phyloP scores from a whole-genome alignment of 495 filamentous ascomycete species.

The Bombardia bombarda region DNA sequence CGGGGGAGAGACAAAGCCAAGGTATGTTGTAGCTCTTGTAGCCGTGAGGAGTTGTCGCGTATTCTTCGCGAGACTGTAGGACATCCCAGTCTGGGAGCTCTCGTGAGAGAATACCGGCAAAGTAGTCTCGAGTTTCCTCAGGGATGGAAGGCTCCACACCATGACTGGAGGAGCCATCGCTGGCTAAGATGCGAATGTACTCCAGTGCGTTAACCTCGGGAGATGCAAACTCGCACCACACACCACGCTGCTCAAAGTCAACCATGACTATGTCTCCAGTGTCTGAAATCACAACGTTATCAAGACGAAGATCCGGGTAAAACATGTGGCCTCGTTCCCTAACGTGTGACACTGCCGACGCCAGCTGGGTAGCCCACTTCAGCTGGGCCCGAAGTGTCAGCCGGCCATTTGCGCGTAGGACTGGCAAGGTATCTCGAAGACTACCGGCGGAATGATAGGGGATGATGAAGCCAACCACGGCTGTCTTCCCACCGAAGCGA shows the following conservation, averaged over 20 bases:
- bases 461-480: conserved; percentile 38
- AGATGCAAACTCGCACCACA: conserved; percentile 42
- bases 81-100: conserved; percentile 32
- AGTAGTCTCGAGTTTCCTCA: conserved; percentile 21
- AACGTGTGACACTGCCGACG: conserved; percentile 32
- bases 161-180: conserved; percentile 12
- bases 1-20: conserved; percentile 33
- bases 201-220: conserved; percentile 44
- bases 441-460: conserved; percentile 33
- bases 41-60: conserved; percentile 20
- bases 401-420: conserved; percentile 29
- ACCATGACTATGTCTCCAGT: conserved; percentile 35
- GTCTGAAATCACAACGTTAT: conserved; percentile 39
- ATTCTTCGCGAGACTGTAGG: conserved; percentile 26
- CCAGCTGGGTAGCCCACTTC: conserved; percentile 38
- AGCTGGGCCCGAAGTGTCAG: conserved; percentile 27
- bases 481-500: conserved; percentile 36
- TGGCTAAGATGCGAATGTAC: conserved; percentile 34
- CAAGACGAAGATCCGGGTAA: conserved; percentile 42
- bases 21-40: conserved; percentile 36
- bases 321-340: conserved; percentile 28
- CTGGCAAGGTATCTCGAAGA: conserved; percentile 34
- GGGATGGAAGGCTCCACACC: conserved; percentile 16
- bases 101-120: conserved; percentile 22
- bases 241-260: conserved; percentile 45